Conservation (phyloP, 768 basidiomycete genomes). For the Lactarius pseudohatsudake region DNA sequence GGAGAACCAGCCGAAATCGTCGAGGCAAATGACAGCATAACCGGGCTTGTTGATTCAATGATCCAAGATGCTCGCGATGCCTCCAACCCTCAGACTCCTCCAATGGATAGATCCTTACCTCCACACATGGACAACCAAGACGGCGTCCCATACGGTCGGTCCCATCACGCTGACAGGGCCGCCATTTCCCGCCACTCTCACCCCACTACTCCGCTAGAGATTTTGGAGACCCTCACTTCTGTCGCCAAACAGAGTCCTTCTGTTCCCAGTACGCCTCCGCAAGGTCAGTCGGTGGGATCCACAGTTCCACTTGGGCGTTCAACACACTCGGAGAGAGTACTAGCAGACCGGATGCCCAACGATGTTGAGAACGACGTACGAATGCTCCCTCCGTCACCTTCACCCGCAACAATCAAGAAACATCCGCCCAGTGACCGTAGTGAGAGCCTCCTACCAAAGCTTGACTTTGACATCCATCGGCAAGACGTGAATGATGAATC, state of each 20-base stretch:
- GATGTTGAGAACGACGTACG: constrained; percentile 43
- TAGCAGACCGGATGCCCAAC: constrained; percentile 25
- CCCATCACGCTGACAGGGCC: constrained; percentile 58
- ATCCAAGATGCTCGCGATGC: constrained; percentile 46
- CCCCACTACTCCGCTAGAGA: constrained; percentile 29
- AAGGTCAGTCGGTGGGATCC: constrained; percentile 31
- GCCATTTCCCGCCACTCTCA: constrained; percentile 40
- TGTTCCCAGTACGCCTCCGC: constrained; percentile 29
- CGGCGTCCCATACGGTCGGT: constrained; percentile 62
- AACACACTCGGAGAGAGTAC: constrained; percentile 41
- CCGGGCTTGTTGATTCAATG: constrained; percentile 71
- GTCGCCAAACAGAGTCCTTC: constrained; percentile 23
- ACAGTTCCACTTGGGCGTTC: constrained; percentile 40
- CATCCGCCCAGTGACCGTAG: constrained; percentile 25
- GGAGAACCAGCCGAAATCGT: constrained; percentile 26
- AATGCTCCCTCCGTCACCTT: constrained; percentile 52
- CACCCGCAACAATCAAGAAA: constrained; percentile 39
- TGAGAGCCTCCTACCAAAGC: constrained; percentile 40
- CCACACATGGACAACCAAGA: constrained; percentile 61
- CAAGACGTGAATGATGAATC: background rate
- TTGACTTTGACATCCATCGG: constrained; percentile 33
- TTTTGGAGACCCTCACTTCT: constrained; percentile 13
- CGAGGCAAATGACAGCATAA: constrained; percentile 55
- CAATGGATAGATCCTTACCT: constrained; percentile 42
- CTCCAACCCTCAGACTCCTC: constrained; percentile 45